Base-by-base conservation (phyloP, 2,329 filamentous ascomycete genomes). In the Apiospora malaysiana region DNA sequence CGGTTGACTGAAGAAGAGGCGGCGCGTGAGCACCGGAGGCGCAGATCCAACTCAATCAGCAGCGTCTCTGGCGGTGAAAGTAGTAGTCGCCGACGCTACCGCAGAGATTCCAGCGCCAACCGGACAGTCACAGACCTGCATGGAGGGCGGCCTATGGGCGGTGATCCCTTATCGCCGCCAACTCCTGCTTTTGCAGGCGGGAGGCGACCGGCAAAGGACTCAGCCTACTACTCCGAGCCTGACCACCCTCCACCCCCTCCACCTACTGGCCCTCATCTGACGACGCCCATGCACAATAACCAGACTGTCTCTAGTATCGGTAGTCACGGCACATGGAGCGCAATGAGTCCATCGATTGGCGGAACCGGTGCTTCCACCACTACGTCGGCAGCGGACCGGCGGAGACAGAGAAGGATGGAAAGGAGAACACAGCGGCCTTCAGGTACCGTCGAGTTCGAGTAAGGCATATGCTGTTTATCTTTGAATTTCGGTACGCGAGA, bases 1-100 rank as follows among this genome's bases (percentile, higher is more conserved):
- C 84, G 88, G 46, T 80, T 91, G 32, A 90, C 90, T 0, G 89
- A 90, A 37, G 86, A 89, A 72, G 90, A 92, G 77, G 84, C 87
- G 2, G 82, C 83, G 16, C 82, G 83, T 63, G 79, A 81, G 12
- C 77, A 79, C 32, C 79, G 82, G 67, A 78, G 82, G 47, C 78
- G 79, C 63, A 82, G 88, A 68, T 83, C 81, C 59, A 86, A 87
- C 71, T 89, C 88, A 12, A 79, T 85, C 43, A 89, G 87, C 77
- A 90, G 86, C 75, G 73, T 89, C 2, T 90, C 88, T 4, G 89
- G 84, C 6, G 82, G 84, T n/a, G 89, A 90, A 6, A 85, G 85
- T 18, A 79, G 83, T 21, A 82, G 85, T 69, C 68, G 78, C 16
- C 75, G 79, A 72, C 82, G 87, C 66, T 91, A 91, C 76, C 83